Conservation (phyloP, 192 early-diverging fungal species). For the Mortierella alpina region DNA sequence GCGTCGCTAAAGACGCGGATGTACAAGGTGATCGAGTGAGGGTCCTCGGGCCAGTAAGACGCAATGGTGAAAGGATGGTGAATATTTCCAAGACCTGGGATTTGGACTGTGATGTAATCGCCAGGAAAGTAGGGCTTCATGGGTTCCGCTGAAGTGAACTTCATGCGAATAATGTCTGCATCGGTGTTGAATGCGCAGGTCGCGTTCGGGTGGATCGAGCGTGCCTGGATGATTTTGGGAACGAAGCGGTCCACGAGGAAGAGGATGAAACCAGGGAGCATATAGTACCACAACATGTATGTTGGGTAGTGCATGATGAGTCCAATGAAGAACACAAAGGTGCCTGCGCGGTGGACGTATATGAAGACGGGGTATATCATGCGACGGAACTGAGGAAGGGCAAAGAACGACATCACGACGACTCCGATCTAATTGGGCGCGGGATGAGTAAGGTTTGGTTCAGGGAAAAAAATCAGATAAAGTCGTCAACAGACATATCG, state of each 20-base stretch:
- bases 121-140: conserved; percentile 53
- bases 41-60: conserved; percentile 52
- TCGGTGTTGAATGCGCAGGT: conserved; percentile 38
- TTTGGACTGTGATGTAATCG: conserved; percentile 41
- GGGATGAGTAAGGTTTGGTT: neutral
- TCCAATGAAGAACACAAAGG: conserved; percentile 41
- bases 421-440: conserved; percentile 18
- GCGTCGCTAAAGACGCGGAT: conserved; percentile 36
- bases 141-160: conserved; percentile 38
- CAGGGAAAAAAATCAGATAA: neutral
- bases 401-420: conserved; percentile 28
- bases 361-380: conserved; percentile 38
- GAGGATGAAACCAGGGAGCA: conserved; percentile 44
- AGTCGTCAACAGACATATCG: neutral
- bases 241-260: conserved; percentile 49
- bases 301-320: conserved; percentile 54
- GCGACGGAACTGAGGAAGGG: conserved; percentile 36
- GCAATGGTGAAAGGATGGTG: conserved; percentile 49
- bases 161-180: conserved; percentile 43
- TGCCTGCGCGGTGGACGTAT: conserved; percentile 34
- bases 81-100: conserved; percentile 38
- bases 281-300: conserved; percentile 50
- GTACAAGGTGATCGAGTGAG: conserved; percentile 41
- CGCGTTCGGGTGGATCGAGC: conserved; percentile 27
- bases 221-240: conserved; percentile 48